These are phyloP conservation scores for Capsicum pubescens DNA, from an alignment of 257 asterid species.

Conservation along the genomic window DNA sequence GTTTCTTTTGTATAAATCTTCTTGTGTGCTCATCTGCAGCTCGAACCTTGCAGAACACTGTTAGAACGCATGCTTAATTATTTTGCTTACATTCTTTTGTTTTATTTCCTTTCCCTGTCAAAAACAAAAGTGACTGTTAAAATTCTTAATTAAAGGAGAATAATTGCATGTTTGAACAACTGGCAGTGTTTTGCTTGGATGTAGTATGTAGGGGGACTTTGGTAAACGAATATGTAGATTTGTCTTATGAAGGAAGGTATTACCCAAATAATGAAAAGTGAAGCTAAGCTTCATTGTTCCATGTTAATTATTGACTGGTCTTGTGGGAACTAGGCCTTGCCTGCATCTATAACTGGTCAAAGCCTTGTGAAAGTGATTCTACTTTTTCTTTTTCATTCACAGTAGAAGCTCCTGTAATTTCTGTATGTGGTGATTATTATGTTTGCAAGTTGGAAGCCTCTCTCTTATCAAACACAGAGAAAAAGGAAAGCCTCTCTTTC, in stretches of 20 bases:
- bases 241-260: neutral
- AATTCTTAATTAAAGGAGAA: neutral
- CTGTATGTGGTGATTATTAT: neutral
- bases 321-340: neutral
- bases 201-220: neutral
- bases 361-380: neutral
- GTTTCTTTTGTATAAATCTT: neutral
- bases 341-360: neutral
- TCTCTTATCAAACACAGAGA: neutral
- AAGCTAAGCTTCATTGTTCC: constrained; percentile 17
- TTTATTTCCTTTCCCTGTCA: neutral
- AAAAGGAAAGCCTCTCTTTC: neutral
- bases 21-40: constrained; percentile 13
- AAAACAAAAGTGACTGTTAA: neutral
- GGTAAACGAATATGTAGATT: neutral
- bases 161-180: neutral
- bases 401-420: neutral
- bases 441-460: neutral
- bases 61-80: neutral
- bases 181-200: neutral
- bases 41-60: neutral
- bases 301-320: neutral
- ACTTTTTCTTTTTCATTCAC: neutral
- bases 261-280: neutral
- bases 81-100: neutral